Evolutionary conservation across 805 yeast species (phyloP).

Genomic region (Starmera quercuum): DNA sequence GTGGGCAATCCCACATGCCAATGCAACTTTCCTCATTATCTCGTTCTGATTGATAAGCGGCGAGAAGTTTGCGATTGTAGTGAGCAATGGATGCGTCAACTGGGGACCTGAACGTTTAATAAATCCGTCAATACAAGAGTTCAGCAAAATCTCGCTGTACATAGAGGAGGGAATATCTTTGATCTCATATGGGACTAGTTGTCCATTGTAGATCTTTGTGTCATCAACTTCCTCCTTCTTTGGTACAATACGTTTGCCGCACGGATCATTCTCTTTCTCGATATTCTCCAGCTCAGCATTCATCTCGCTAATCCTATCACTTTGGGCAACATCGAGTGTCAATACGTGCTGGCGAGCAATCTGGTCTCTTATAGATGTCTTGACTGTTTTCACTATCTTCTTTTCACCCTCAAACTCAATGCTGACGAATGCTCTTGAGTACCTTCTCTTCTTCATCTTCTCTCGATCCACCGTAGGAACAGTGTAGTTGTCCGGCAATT

Average conservation of each 20-base stretch:
- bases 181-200: neutral
- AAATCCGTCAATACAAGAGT: constrained; percentile 31
- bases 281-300: neutral
- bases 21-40: constrained; percentile 25
- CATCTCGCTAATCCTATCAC: neutral
- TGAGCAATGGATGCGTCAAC: constrained; percentile 29
- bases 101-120: constrained; percentile 35
- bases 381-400: no score
- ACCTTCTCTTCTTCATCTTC: neutral
- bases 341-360: no score
- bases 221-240: neutral
- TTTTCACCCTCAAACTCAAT: no score
- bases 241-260: neutral
- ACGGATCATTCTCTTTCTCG: neutral
- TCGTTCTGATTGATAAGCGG: constrained; percentile 26
- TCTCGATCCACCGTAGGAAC: neutral
- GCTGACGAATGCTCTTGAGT: neutral
- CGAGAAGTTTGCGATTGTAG: constrained; percentile 32
- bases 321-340: no score
- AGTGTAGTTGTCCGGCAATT: constrained; percentile 5
- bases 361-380: no score
- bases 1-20: constrained; percentile 34
- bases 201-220: neutral
- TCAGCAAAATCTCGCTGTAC: no score
- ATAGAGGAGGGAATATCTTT: constrained; percentile 7